Percentiles rank a stretch among this genome's conserved stretches.
phyloP scores from a whole-genome alignment of 306 rosid species.

The Castanea sativa region DNA sequence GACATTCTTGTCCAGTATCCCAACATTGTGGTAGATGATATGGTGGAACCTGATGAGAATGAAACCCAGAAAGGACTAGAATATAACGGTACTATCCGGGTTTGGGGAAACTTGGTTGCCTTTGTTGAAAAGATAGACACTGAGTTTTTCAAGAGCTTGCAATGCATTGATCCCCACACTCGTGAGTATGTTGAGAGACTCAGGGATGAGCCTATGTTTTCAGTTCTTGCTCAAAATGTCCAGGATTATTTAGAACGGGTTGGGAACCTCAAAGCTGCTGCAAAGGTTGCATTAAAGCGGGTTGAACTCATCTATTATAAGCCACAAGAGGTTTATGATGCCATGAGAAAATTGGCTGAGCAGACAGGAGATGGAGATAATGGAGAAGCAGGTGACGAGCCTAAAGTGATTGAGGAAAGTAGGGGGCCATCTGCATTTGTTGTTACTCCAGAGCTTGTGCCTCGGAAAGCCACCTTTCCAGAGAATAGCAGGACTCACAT shows the following conservation, averaged over 20 bases:
- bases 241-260: constrained; percentile 79
- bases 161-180: constrained; percentile 95
- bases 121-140: constrained; percentile 77
- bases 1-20: constrained; percentile 76
- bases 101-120: constrained; percentile 94
- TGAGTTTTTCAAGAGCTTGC: constrained; percentile 93
- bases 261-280: constrained; percentile 65
- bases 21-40: constrained; percentile 81
- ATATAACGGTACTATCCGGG: constrained; percentile 61
- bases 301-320: constrained; percentile 87
- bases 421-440: constrained; percentile 74
- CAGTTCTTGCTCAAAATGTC: constrained; percentile 92
- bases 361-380: constrained; percentile 45
- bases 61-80: constrained; percentile 89
- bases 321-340: constrained; percentile 94
- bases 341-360: constrained; percentile 88
- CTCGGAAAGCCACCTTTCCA: constrained; percentile 81
- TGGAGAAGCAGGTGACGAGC: constrained; percentile 47
- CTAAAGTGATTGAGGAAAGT: constrained; percentile 56
- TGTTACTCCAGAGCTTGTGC: constrained; percentile 72
- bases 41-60: constrained; percentile 81
- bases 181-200: constrained; percentile 97
- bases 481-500: constrained; percentile 73
- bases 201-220: constrained; percentile 74
- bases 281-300: constrained; percentile 80